These are phyloP conservation scores for Backusella morwellensis DNA, from an alignment of 192 early-diverging fungal genomes.

Conservation along the genomic window DNA sequence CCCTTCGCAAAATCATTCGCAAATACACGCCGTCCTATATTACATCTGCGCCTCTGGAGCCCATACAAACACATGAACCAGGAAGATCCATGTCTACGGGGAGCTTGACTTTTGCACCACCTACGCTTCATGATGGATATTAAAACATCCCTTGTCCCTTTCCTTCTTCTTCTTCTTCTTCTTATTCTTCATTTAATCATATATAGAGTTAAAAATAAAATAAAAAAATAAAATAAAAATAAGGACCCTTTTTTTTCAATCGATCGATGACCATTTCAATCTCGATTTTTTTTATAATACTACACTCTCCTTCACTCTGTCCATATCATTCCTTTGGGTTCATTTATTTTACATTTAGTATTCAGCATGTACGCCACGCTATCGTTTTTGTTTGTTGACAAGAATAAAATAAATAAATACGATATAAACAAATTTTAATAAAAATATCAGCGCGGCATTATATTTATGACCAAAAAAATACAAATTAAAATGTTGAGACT, in stretches of 20 bases:
- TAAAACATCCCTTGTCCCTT: neutral
- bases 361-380: too few relatives aligned
- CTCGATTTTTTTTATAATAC: neutral
- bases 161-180: neutral
- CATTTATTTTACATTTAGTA: too few relatives aligned
- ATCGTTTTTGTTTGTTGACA: too few relatives aligned
- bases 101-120: neutral
- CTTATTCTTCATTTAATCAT: neutral
- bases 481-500: too few relatives aligned
- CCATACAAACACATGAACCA: constrained; percentile 28
- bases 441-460: too few relatives aligned
- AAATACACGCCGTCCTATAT: constrained; percentile 64
- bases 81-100: neutral
- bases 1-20: constrained; percentile 74
- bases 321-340: neutral
- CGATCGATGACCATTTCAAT: neutral
- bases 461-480: too few relatives aligned
- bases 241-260: neutral
- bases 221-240: neutral
- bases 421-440: too few relatives aligned
- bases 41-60: constrained; percentile 29
- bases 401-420: too few relatives aligned
- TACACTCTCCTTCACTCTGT: neutral
- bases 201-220: neutral
- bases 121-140: neutral